Evolutionary conservation across 2,329 filamentous ascomycete species (phyloP).

Genomic region (Exophiala alcalophila): DNA sequence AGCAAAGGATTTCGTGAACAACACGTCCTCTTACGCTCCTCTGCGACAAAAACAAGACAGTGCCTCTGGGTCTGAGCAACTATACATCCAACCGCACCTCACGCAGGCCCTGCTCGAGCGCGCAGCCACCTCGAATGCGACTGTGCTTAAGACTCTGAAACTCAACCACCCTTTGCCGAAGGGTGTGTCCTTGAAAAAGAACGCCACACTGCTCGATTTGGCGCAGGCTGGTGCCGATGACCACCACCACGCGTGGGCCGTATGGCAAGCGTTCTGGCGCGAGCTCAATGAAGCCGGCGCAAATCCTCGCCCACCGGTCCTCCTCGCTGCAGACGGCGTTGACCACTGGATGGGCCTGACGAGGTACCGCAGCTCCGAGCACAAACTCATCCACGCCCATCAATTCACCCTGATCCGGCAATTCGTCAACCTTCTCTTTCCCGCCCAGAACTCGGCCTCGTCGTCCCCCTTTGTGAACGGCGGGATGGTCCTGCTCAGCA

Average conservation of each 20-base stretch:
- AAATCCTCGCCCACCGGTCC: conserved; percentile 57
- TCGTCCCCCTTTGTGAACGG: conserved; percentile 61
- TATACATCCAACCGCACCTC: conserved; percentile 78
- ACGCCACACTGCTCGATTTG: conserved; percentile 63
- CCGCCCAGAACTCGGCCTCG: conserved; percentile 45
- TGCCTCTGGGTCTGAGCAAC: conserved; percentile 36
- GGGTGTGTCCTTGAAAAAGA: conserved; percentile 57
- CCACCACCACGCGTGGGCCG: conserved; percentile 71
- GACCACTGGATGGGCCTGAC: conserved; percentile 76
- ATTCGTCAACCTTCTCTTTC: conserved; percentile 70
- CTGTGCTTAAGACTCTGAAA: conserved; percentile 56
- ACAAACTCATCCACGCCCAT: conserved; percentile 77
- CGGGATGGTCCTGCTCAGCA: conserved; percentile 73
- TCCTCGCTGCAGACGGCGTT: conserved; percentile 76
- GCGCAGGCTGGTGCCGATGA: conserved; percentile 68
- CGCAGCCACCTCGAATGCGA: conserved; percentile 69
- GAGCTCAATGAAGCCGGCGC: conserved; percentile 63
- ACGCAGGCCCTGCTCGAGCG: conserved; percentile 69
- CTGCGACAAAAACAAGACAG: conserved; percentile 44
- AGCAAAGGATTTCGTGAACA: conserved; percentile 80
- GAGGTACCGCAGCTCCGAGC: conserved; percentile 69
- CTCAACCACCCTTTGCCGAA: conserved; percentile 54
- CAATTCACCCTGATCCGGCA: conserved; percentile 73
- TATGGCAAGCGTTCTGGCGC: conserved; percentile 76
- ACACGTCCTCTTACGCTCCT: conserved; percentile 74